Percentiles rank a stretch among this genome's conserved stretches.
These are phyloP conservation scores for Phaffomyces opuntiae DNA, from an alignment of 805 yeast genomes.

Conservation along the genomic window DNA sequence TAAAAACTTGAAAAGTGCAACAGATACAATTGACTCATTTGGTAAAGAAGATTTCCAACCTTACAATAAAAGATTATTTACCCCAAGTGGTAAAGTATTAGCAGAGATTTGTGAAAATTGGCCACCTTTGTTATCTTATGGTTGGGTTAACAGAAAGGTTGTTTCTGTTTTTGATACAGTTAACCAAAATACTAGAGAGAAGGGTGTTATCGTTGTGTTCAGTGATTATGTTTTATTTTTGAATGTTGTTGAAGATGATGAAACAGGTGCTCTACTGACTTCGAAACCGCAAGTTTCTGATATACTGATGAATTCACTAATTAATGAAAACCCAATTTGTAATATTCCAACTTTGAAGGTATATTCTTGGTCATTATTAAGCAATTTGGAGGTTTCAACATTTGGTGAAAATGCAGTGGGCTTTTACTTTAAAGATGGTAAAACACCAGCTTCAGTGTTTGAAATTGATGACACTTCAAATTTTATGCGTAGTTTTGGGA, in stretches of 20 bases:
- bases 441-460: slow-evolving; percentile 15
- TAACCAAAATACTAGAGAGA: slow-evolving; percentile 26
- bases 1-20: slow-evolving; percentile 44
- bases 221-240: slow-evolving; percentile 73
- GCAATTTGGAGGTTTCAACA: slow-evolving; percentile 45
- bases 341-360: slow-evolving; percentile 67
- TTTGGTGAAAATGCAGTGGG: slow-evolving; percentile 25
- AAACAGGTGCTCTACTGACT: slow-evolving; percentile 14
- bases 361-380: slow-evolving; percentile 57
- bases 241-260: slow-evolving; percentile 26
- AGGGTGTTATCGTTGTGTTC: slow-evolving; percentile 65
- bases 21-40: slow-evolving; percentile 73
- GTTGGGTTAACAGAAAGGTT: slow-evolving; percentile 83
- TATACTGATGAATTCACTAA: slow-evolving; percentile 80
- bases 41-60: slow-evolving; percentile 49
- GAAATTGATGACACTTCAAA: slow-evolving; percentile 26
- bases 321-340: slow-evolving; percentile 74
- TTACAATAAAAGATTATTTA: slow-evolving; percentile 63
- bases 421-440: slow-evolving; percentile 23
- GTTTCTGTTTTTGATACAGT: slow-evolving; percentile 61
- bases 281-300: slow-evolving; percentile 61
- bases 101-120: slow-evolving; percentile 80
- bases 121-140: slow-evolving; percentile 83
- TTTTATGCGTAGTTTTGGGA: slow-evolving; percentile 51
- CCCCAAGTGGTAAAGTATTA: slow-evolving; percentile 85